A percentile compares a stretch with the other conserved stretches of the same genome.
These are phyloP conservation scores for Aspergillus japonicus DNA, from an alignment of 2,329 filamentous ascomycete species.

Conservation along the genomic window DNA sequence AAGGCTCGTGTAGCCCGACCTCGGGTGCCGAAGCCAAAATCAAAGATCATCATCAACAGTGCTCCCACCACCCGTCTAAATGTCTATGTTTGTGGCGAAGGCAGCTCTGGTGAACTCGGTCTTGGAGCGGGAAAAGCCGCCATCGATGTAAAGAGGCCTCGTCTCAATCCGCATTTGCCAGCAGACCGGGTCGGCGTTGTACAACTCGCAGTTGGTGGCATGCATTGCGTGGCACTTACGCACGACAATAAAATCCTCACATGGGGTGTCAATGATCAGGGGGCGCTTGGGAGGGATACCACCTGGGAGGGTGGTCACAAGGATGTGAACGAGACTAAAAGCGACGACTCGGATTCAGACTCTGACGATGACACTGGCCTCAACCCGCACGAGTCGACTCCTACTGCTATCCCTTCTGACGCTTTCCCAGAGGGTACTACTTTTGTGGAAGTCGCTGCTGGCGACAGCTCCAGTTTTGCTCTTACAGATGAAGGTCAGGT, in stretches of 20 bases:
- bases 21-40: constrained; percentile 32
- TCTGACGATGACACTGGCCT: constrained; percentile 53
- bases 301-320: constrained; percentile 63
- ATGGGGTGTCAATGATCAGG: constrained; percentile 86
- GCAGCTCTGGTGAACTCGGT: constrained; percentile 76
- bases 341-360: constrained; percentile 39
- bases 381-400: constrained; percentile 57
- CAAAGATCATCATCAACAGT: constrained; percentile 58
- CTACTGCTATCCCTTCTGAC: constrained; percentile 49
- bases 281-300: constrained; percentile 74
- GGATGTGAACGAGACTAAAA: constrained; percentile 47
- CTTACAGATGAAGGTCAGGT: constrained; percentile 60
- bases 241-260: constrained; percentile 78
- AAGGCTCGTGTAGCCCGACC: constrained; percentile 29
- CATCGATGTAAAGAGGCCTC: constrained; percentile 73
- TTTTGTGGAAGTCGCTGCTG: constrained; percentile 59
- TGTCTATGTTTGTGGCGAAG: constrained; percentile 78
- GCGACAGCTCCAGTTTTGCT: constrained; percentile 60
- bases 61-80: constrained; percentile 60
- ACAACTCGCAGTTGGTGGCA: constrained; percentile 73
- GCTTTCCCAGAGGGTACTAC: constrained; percentile 54
- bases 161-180: constrained; percentile 62
- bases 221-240: constrained; percentile 77
- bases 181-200: constrained; percentile 64
- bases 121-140: constrained; percentile 66